Evolutionary conservation across 768 basidiomycete species (phyloP).

Genomic region (Coprinellus aureogranulatus): DNA sequence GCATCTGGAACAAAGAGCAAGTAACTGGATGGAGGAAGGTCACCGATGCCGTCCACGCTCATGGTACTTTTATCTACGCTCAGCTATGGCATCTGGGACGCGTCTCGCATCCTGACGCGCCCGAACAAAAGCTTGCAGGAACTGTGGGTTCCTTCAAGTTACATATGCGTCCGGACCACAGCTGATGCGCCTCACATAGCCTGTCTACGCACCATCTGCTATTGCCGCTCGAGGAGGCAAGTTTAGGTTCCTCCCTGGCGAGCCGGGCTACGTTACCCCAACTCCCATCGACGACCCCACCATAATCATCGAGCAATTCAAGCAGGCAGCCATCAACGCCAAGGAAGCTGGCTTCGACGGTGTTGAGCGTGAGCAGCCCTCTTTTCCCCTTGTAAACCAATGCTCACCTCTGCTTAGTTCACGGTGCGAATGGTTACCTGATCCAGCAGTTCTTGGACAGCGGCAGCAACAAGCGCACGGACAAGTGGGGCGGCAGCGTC

Average conservation of each 20-base stretch:
- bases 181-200: constrained; percentile 38
- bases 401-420: constrained; percentile 26
- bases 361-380: constrained; percentile 35
- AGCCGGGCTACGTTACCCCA: constrained; percentile 32
- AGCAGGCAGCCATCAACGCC: constrained; percentile 45
- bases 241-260: no score
- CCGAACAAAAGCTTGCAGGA: constrained; percentile 36
- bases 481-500: constrained; percentile 58
- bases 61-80: constrained; percentile 41
- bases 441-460: constrained; percentile 51
- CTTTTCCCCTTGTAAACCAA: not conserved
- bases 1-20: constrained; percentile 46
- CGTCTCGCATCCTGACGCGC: constrained; percentile 34
- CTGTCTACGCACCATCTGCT: no score
- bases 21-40: constrained; percentile 45
- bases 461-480: constrained; percentile 41
- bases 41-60: constrained; percentile 45
- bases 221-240: no score
- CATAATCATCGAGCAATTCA: constrained; percentile 36
- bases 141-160: constrained; percentile 44
- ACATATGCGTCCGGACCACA: constrained; percentile 40
- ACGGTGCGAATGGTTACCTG: constrained; percentile 44
- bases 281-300: constrained; percentile 42
- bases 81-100: constrained; percentile 47
- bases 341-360: constrained; percentile 56